phyloP scores from a whole-genome alignment of 306 rosid species.

The Citrullus mucosospermus region DNA sequence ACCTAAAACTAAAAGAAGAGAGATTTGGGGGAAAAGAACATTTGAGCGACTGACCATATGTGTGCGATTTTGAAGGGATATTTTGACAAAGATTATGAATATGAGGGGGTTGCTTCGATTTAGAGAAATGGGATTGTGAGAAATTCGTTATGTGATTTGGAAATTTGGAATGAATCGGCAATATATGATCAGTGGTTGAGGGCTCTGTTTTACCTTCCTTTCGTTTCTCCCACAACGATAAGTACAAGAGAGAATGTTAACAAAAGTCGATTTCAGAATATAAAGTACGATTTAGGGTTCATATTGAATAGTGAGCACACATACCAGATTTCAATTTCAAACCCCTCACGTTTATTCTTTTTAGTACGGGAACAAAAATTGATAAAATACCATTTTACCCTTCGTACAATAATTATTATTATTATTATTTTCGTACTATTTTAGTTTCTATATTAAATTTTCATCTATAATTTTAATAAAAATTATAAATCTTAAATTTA shows the following conservation, averaged over 20 bases:
- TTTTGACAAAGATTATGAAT: not conserved
- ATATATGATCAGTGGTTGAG: not conserved
- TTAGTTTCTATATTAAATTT: too few relatives aligned
- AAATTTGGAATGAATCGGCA: too few relatives aligned
- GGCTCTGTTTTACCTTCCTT: not conserved
- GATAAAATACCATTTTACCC: too few relatives aligned
- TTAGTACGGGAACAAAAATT: too few relatives aligned
- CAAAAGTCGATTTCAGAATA: not conserved
- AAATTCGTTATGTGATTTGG: not conserved
- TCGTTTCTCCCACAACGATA: not conserved
- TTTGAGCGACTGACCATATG: conserved; percentile 50
- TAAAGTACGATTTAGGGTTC: not conserved
- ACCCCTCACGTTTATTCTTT: not conserved
- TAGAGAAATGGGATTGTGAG: not conserved
- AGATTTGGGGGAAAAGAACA: conserved; percentile 44
- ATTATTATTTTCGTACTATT: too few relatives aligned
- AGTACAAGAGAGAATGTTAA: not conserved
- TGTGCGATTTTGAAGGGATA: conserved; percentile 6
- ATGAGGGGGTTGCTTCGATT: conserved; percentile 46
- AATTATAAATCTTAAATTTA: too few relatives aligned
- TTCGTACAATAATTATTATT: too few relatives aligned
- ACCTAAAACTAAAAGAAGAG: conserved; percentile 30
- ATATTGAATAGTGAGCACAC: not conserved
- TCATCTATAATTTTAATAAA: too few relatives aligned
- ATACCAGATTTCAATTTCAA: too few relatives aligned